Evolutionary conservation across 2,329 filamentous ascomycete species (phyloP), one percentile per base, ranked within the genome.

Genomic region (Fusarium poae): DNA sequence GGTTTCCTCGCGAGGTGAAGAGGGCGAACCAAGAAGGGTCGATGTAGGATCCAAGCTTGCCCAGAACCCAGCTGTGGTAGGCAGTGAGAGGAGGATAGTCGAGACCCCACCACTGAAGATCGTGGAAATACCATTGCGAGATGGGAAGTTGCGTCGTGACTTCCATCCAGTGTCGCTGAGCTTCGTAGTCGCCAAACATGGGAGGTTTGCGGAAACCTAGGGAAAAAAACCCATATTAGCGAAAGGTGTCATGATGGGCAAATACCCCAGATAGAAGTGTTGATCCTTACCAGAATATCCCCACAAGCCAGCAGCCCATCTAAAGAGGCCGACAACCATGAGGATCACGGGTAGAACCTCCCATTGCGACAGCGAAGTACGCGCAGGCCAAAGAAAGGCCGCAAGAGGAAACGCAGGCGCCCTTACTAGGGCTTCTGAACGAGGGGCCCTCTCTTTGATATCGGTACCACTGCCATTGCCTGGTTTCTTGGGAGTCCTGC

Each of bases 81-180:
- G 96, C 97, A 54, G 96, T 99, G 81, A 99, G 86, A 53, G 96
- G 96, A 58, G 96, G 96, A 79, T 99, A 99, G 81, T 99, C 96
- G 71, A 99, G 86, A 1, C 97, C 97, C 96, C 96, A 99, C 91
- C 95, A 99, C 75, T 95, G 86, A 44, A 98, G 84, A 77, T 99
- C 94, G 79, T 99, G 93, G 77, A 97, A 97, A 80, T 99, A 99
- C 96, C 97, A 99, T 79, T 96, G 92, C 13, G 93, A 96, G 37
- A 97, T 85, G 16, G 96, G 96, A 3, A 99, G 84, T 62, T 97
- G 89, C 11, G 89, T 92, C 3, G 96, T 97, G 70, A 99, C 85
- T 77, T 99, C 96, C 94, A 99, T 97, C 96, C 96, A 99, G 80
- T 99, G 96, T 73, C 96, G 85, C 79, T 99, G 96, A 5, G 97